Conservation (phyloP, 2,329 filamentous ascomycete genomes). For the Davidsoniella virescens region DNA sequence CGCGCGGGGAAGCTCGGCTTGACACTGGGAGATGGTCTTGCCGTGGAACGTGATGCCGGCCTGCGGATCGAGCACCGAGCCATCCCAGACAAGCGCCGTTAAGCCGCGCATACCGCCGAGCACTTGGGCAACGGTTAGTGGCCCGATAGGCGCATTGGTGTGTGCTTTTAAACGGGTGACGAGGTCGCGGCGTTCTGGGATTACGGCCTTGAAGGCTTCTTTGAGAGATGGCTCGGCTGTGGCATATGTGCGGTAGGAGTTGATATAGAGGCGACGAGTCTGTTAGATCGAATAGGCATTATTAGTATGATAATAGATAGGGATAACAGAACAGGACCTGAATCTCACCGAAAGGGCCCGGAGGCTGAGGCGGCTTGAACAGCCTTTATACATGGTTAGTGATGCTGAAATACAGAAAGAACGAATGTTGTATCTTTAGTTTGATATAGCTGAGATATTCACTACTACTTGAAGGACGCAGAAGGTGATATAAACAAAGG, state of each 20-base stretch:
- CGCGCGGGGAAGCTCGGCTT: slow-evolving; percentile 83
- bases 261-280: neutral
- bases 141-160: slow-evolving; percentile 66
- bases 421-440: too few species aligned
- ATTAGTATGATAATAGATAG: neutral
- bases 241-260: slow-evolving; percentile 42
- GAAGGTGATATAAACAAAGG: too few species aligned
- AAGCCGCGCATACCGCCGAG: slow-evolving; percentile 94
- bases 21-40: slow-evolving; percentile 95
- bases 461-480: too few species aligned
- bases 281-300: neutral
- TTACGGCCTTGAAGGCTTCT: slow-evolving; percentile 62
- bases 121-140: slow-evolving; percentile 86
- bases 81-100: slow-evolving; percentile 98
- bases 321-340: neutral
- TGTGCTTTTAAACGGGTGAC: slow-evolving; percentile 86
- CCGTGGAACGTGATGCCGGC: slow-evolving; percentile 98
- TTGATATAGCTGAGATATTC: too few species aligned
- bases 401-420: too few species aligned
- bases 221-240: slow-evolving; percentile 81
- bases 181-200: slow-evolving; percentile 85
- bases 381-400: neutral
- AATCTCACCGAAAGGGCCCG: neutral
- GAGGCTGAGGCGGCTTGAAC: neutral
- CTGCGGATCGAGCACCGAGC: slow-evolving; percentile 87